Evolutionary conservation across 495 filamentous ascomycete genomes (phyloP).

Genomic region (Usnea hakonensis): DNA sequence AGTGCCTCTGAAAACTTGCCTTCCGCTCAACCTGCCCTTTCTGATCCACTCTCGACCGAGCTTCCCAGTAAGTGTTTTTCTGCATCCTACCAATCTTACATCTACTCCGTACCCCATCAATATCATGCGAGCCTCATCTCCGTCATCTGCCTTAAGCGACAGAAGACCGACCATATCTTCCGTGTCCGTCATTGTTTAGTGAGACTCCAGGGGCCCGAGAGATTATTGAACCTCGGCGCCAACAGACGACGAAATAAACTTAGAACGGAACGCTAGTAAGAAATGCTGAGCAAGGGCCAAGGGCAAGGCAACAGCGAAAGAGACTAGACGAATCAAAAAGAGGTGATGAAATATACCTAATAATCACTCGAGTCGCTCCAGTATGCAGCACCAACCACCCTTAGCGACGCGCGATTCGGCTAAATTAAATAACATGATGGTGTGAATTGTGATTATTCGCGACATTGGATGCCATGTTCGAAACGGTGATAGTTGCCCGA

Average conservation of each 20-base stretch:
- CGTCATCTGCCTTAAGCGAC: background rate
- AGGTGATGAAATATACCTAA: background rate
- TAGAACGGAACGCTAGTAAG: background rate
- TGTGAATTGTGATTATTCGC: background rate
- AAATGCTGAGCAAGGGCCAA: background rate
- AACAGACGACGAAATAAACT: constrained; percentile 1
- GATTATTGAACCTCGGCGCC: background rate
- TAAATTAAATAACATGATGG: too few species aligned
- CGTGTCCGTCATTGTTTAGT: background rate
- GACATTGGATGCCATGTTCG: background rate
- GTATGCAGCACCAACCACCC: constrained; percentile 8
- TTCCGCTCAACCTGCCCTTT: background rate
- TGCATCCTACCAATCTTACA: background rate
- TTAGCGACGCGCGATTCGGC: background rate
- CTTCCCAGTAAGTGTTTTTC: background rate
- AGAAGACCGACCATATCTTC: background rate
- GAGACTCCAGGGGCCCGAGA: background rate
- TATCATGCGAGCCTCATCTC: background rate
- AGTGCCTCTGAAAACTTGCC: background rate
- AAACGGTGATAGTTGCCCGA: background rate
- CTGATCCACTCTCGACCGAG: background rate
- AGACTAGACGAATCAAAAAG: too few species aligned
- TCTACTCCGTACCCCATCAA: too few species aligned
- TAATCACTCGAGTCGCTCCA: constrained; percentile 12
- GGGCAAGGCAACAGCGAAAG: background rate